phyloP scores from a whole-genome alignment of 257 asterid species.

The Przewalskia tangutica region DNA sequence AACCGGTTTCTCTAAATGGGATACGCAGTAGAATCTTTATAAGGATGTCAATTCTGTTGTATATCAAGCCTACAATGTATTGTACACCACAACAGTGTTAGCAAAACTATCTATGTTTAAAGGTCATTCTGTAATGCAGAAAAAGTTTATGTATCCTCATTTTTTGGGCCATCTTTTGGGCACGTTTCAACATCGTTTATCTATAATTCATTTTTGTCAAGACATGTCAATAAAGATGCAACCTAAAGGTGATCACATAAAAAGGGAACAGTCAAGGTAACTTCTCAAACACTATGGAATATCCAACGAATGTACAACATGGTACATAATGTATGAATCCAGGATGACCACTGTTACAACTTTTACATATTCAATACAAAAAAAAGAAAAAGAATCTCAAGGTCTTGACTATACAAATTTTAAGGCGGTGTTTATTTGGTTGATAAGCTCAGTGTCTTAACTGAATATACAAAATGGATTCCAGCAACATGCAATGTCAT shows the following conservation, averaged over 20 bases:
- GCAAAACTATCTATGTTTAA: not conserved
- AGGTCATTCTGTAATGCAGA: not conserved
- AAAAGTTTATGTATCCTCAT: not conserved
- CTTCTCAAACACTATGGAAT: not conserved
- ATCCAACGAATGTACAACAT: not conserved
- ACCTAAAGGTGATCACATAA: not conserved
- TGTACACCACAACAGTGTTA: not conserved
- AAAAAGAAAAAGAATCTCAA: not conserved
- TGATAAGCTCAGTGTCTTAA: not conserved
- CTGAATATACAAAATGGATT: not conserved
- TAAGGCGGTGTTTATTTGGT: not conserved
- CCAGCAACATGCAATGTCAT: not conserved
- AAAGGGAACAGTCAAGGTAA: not conserved
- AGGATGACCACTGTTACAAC: not conserved
- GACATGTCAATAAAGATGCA: not conserved
- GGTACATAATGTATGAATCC: not conserved
- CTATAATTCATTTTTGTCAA: not conserved
- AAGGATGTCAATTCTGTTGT: not conserved
- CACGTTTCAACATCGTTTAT: not conserved
- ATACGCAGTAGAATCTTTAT: not conserved
- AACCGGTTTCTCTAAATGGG: not conserved
- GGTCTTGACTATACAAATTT: not conserved
- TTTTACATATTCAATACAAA: not conserved
- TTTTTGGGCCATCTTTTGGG: not conserved
- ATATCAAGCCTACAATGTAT: not conserved